Conservation (phyloP, 805 yeast species). For the Metschnikowia cerradonensis region DNA sequence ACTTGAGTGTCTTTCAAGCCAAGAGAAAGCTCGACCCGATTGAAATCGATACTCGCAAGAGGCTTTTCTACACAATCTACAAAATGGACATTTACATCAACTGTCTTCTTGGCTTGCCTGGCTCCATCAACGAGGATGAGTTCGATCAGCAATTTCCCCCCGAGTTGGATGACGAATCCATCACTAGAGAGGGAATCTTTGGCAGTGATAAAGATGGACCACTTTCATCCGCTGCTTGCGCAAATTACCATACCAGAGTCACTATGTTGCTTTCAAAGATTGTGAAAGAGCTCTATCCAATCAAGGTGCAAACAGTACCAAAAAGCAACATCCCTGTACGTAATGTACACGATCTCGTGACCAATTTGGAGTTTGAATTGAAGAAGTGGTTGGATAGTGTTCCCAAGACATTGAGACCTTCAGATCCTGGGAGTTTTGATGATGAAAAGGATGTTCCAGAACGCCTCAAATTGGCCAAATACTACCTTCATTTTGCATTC, state of each 20-base stretch:
- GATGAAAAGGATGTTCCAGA: slow-evolving; percentile 35
- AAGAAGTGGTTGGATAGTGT: slow-evolving; percentile 67
- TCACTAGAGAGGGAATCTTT: slow-evolving; percentile 60
- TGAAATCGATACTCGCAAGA: slow-evolving; percentile 76
- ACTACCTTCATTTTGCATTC: slow-evolving; percentile 66
- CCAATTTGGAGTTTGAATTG: slow-evolving; percentile 63
- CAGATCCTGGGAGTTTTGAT: slow-evolving; percentile 46
- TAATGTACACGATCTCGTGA: slow-evolving; percentile 44
- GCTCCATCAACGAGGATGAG: slow-evolving; percentile 70
- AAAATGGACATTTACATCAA: slow-evolving; percentile 89
- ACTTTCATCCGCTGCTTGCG: slow-evolving; percentile 70
- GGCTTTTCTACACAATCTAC: slow-evolving; percentile 85
- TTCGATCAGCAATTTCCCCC: slow-evolving; percentile 83
- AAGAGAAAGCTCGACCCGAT: slow-evolving; percentile 63
- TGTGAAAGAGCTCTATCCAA: slow-evolving; percentile 71
- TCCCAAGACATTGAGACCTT: slow-evolving; percentile 70
- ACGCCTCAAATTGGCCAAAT: slow-evolving; percentile 67
- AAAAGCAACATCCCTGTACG: slow-evolving; percentile 16
- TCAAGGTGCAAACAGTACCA: slow-evolving; percentile 39
- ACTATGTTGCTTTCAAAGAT: slow-evolving; percentile 68
- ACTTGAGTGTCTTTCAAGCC: slow-evolving; percentile 47
- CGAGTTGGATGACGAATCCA: slow-evolving; percentile 83
- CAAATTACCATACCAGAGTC: slow-evolving; percentile 78
- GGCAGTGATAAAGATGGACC: slow-evolving; percentile 46
- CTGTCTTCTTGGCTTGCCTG: slow-evolving; percentile 81